A percentile compares a stretch with the other conserved stretches of the same genome.
These are phyloP conservation scores for Fusarium tupiense DNA, from an alignment of 2,329 filamentous ascomycete genomes.

Conservation along the genomic window DNA sequence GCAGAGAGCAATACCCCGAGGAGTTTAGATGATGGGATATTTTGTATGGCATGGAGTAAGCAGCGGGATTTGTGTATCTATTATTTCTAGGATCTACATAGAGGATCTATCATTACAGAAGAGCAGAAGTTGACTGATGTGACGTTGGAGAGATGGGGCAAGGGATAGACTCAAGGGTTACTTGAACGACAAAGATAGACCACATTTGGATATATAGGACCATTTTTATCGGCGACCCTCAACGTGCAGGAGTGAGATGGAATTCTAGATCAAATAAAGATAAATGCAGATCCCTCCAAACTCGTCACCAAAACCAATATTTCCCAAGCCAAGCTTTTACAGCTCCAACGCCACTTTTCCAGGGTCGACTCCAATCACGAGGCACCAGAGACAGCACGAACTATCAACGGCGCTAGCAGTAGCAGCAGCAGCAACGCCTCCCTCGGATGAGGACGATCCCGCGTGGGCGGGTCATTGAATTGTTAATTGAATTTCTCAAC, in stretches of 20 bases:
- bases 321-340: slow-evolving; percentile 18
- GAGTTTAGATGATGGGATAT: neutral
- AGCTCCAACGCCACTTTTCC: slow-evolving; percentile 34
- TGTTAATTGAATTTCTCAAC: slow-evolving; percentile 29
- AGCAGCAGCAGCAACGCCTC: neutral
- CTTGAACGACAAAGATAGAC: neutral
- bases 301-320: slow-evolving; percentile 6
- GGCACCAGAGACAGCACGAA: slow-evolving; percentile 6
- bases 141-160: neutral
- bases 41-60: slow-evolving; percentile 14
- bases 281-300: neutral
- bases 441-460: slow-evolving; percentile 28
- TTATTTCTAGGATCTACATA: slow-evolving; percentile 4
- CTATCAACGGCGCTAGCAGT: slow-evolving; percentile 32
- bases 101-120: slow-evolving; percentile 3
- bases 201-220: neutral
- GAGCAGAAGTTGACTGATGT: slow-evolving; percentile 1
- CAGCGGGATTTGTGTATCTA: slow-evolving; percentile 10
- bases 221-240: neutral
- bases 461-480: slow-evolving; percentile 9
- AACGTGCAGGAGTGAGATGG: slow-evolving; percentile 1
- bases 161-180: slow-evolving; percentile 11
- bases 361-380: slow-evolving; percentile 34
- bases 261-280: slow-evolving; percentile 14
- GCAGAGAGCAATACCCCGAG: slow-evolving; percentile 13